Evolutionary conservation across 1,139 yeast species (phyloP).

Genomic region (Debaryomyces robertsiae): DNA sequence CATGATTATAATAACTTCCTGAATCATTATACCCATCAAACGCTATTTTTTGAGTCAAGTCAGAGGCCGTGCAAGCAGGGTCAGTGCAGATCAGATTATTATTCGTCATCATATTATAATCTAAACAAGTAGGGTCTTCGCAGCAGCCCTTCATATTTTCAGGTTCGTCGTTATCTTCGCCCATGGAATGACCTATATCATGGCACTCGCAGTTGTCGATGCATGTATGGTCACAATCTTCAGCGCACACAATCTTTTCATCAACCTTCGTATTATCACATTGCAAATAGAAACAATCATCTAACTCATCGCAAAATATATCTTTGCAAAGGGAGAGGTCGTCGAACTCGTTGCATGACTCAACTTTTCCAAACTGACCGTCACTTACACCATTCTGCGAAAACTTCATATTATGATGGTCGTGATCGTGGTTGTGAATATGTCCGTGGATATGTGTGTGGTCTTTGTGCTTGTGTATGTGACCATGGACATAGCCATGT

Average conservation of each 20-base stretch:
- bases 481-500: constrained; percentile 68
- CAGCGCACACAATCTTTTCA: constrained; percentile 10
- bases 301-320: constrained; percentile 47
- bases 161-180: neutral
- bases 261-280: constrained; percentile 29
- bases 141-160: constrained; percentile 18
- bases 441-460: constrained; percentile 73
- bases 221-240: constrained; percentile 8
- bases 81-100: constrained; percentile 18
- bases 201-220: constrained; percentile 6
- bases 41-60: constrained; percentile 17
- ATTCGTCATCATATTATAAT: constrained; percentile 3
- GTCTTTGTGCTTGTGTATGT: constrained; percentile 63
- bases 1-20: constrained; percentile 17
- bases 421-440: constrained; percentile 55
- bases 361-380: neutral
- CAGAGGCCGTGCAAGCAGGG: constrained; percentile 16
- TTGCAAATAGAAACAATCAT: constrained; percentile 44
- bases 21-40: constrained; percentile 11
- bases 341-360: constrained; percentile 34
- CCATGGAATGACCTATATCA: constrained; percentile 1
- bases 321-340: constrained; percentile 40
- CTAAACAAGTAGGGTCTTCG: constrained; percentile 19
- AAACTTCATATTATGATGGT: constrained; percentile 17
- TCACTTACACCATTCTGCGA: neutral